phyloP scores from a whole-genome alignment of 129 eudicot species.

The Chrysanthemum makinoi region DNA sequence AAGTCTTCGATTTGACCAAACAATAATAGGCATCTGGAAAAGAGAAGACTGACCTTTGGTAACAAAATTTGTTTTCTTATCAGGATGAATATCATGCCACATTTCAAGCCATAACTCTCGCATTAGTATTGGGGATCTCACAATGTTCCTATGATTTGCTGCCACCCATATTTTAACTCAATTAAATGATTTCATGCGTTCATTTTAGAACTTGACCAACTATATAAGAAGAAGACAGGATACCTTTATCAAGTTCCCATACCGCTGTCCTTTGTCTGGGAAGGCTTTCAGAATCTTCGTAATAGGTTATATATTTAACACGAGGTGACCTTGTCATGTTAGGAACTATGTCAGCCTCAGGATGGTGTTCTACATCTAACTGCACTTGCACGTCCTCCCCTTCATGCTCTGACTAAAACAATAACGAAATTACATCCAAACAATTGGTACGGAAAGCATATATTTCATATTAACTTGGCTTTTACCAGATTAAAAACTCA shows the following conservation, averaged over 20 bases:
- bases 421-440: constrained; percentile 14
- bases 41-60: constrained; percentile 56
- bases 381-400: constrained; percentile 86
- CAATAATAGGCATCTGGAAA: constrained; percentile 12
- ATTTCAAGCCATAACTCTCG: constrained; percentile 98
- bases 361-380: constrained; percentile 57
- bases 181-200: background rate
- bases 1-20: constrained; percentile 6
- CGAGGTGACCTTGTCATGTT: constrained; percentile 84
- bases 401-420: constrained; percentile 82
- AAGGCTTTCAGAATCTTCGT: constrained; percentile 90
- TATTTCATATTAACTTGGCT: constrained; percentile 3
- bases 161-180: constrained; percentile 22
- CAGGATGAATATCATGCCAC: constrained; percentile 98
- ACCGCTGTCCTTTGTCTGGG: constrained; percentile 94
- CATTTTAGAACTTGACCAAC: background rate
- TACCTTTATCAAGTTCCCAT: constrained; percentile 97
- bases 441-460: background rate
- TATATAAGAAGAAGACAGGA: background rate
- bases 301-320: constrained; percentile 83
- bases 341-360: constrained; percentile 64
- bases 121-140: constrained; percentile 84
- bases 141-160: constrained; percentile 95
- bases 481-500: constrained; percentile 9
- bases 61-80: constrained; percentile 75